Evolutionary conservation across 2,329 filamentous ascomycete genomes (phyloP), one percentile per base, ranked within the genome.

Genomic region (Xylaria sp.): DNA sequence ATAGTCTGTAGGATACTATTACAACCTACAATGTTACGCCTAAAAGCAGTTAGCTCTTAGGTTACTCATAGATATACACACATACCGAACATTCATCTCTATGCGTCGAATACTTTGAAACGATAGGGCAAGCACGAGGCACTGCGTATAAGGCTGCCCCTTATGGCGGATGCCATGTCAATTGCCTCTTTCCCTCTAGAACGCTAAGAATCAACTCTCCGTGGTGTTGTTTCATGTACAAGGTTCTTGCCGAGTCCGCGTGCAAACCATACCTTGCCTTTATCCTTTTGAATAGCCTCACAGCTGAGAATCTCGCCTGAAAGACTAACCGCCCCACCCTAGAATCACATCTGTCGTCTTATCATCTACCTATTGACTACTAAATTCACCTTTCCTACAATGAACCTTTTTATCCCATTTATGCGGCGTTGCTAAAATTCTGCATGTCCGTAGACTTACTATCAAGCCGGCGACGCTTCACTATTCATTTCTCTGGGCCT

Each of bases 401-500:
- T 60, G 55, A 61, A 55, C 30, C 28, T 9, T 41, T 63, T 9
- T 18, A 28, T 13, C 52, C 46, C 53, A 45, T 71, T 65, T 18
- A 70, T 68, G 69, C 67, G 20, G 57, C 57, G 58, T 57, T 63
- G 46, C 12, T 58, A 32, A 65, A 57, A 50, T 43, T 55, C 20
- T 43, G 43, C 25, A 71, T 65, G 57, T 53, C 61, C 34, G 50
- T 55, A 48, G 46, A 64, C 25, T 23, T 61, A 60, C 28, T 36
- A 30, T 36, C 52, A n/a, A 60, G 57, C n/a, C 53, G 32, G 34
- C 58, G 59, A 53, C 60, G 36, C 58, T 60, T 53, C 15, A 50
- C 66, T 43, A 41, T 68, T n/a, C 48, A 59, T 9, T 67, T 67
- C 43, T 63, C 66, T 23, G 43, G 64, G 18, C 62, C 57, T 39